Percentiles rank a stretch among this genome's conserved stretches.
Conservation (phyloP, 306 rosid genomes). For the Acmispon strigosus region DNA sequence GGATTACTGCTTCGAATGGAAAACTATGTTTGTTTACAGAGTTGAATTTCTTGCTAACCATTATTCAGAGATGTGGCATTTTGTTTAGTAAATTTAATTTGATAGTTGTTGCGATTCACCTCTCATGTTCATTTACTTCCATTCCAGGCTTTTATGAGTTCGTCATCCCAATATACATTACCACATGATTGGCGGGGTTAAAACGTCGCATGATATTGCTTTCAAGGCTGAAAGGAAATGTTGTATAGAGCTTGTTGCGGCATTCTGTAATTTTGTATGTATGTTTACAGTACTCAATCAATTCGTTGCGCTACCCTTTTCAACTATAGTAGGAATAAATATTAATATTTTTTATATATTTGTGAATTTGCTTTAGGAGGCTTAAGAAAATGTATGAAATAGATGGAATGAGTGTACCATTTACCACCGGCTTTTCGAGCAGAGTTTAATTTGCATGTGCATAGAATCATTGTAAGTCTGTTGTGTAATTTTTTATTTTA, state of each 20-base stretch:
- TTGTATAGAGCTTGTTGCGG: constrained; percentile 2
- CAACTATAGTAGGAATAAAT: background rate
- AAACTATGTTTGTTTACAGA: background rate
- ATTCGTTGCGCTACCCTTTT: constrained; percentile 17
- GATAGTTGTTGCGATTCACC: background rate
- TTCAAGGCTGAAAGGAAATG: constrained; percentile 14
- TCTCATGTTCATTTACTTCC: background rate
- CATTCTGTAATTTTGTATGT: constrained; percentile 18
- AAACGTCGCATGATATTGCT: constrained; percentile 5
- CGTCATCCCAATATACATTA: constrained; percentile 13
- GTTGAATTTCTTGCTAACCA: background rate
- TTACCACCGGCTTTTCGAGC: background rate
- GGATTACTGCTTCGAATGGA: background rate
- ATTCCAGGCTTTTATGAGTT: constrained; percentile 34
- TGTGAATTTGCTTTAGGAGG: constrained; percentile 1
- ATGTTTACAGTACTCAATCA: constrained; percentile 20
- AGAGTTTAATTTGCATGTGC: background rate
- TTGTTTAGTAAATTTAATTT: constrained; percentile 2
- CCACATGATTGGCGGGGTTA: constrained; percentile 10
- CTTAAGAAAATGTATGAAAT: constrained; percentile 6
- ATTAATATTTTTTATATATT: background rate
- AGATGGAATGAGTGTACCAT: background rate
- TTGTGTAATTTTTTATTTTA: too few relatives aligned
- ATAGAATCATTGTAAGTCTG: too few relatives aligned
- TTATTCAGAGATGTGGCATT: background rate